Base-by-base conservation (phyloP, 2,329 filamentous ascomycete species). In the Albifimbria verrucaria region DNA sequence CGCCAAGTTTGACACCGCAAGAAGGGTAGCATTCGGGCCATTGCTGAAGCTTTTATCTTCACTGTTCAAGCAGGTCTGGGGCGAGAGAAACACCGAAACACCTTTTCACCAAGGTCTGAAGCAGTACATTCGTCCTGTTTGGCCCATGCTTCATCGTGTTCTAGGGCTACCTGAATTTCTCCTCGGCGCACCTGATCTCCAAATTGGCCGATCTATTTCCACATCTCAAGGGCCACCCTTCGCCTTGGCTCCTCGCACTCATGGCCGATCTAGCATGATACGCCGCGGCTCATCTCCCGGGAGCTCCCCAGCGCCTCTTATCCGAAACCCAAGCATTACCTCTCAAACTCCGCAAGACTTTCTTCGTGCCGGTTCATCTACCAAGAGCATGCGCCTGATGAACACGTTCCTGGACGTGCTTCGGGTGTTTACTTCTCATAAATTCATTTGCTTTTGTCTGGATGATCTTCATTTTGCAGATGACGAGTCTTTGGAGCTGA, bases 401-500 rank as follows among this genome's bases (percentile, higher is more conserved):
- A 93, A 92, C 64, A 92, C 90, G 1, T 93, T 95, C 61, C 75
- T 96, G 45, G 92, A 97, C 60, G 87, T 96, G 10, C 71, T 97
- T 49, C 83, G 90, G 50, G 83, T 95, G 42, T 86, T 97, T 52
- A 88, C 90, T 0, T 79, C 86, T 20, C 86, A 92, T 66, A 94
- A 92, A 62, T 86, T 96, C 62, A 92, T 96, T 51, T 95, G 90
- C 64, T 86, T 96, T 61, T 92, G 87, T 61, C 73, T 97, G 24
- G 93, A 97, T 64, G 93, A 97, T 68, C 74, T 97, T 26, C 92
- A 97, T 62, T 94, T 91, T 68, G 91, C 92, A 7, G 93, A 97
- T 65, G 83, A 88, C 23, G 93, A 97, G 68, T 94, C 89, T 15
- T 73, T 94, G 47, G 90, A 96, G 53, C 76, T 97, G 50, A 87